Base-by-base conservation (phyloP, 192 early-diverging fungal species). In the Podochytrium sp. region DNA sequence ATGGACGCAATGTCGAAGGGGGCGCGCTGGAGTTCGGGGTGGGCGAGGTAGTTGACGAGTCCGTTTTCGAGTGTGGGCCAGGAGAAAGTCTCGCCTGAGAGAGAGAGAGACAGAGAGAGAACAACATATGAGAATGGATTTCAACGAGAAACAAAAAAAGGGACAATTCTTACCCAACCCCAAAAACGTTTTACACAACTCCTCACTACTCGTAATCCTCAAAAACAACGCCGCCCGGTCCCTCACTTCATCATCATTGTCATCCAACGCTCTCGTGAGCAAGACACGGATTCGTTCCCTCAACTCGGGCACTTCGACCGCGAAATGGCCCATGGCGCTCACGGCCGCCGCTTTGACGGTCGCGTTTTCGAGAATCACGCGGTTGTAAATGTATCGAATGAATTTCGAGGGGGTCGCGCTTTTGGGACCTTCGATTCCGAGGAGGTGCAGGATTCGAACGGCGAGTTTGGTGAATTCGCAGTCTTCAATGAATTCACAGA, bases 401-500 rank as follows among this genome's bases (percentile, higher is more conserved):
- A 94, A 99, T 78, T 96, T 94, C 14, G 93, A 92, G 23, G 98
- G 96, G 25, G 91, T 91, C n/a, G 87, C 72, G 16, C 94, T 96
- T 71, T 89, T 91, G 23, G 98, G 98, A 1, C 98, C 96, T 76
- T 98, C 95, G 4, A 92, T 83, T 57, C 98, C 98, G 38, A 99
- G 84, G 42, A 99, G 84, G 82, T 98, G 92, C 58, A 99, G 83
- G 69, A 98, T 94, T 55, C 96, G 91, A 60, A 99, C 96, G n/a
- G 96, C 95, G 4, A 99, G 87, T 82, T 99, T 98, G 20, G 94
- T 94, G 80, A 96, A 99, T 79, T 99, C 98, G 81, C 98, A 99
- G 77, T 99, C 98, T 78, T 99, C 98, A 76, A 99, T 99, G 68
- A 99, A 98, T 84, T 99, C 98, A 80, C 98, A 99, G 56, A 99